Percentiles rank a stretch among this genome's conserved stretches.
These are phyloP conservation scores for Ganoderma boninense DNA, from an alignment of 1,284 basidiomycete species.

Conservation along the genomic window DNA sequence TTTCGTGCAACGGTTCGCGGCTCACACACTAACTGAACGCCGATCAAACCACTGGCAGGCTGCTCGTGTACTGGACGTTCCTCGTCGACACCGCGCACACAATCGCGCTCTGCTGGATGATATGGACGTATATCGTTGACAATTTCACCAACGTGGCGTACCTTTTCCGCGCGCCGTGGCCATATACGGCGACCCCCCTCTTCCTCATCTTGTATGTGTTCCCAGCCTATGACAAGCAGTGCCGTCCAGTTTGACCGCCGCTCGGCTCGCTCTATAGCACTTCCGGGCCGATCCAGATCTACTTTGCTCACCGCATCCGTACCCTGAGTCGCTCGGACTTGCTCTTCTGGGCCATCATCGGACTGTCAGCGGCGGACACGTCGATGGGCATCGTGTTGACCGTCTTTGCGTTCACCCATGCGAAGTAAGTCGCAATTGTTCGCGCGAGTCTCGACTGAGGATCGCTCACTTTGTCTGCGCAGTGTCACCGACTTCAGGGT, in stretches of 20 bases:
- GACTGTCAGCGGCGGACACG: conserved; percentile 38
- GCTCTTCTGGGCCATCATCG: conserved; percentile 36
- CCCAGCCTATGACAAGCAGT: background rate
- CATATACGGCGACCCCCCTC: conserved; percentile 43
- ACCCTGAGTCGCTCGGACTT: conserved; percentile 37
- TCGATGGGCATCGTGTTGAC: conserved; percentile 27
- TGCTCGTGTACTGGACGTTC: conserved; percentile 44
- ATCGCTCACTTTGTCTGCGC: background rate
- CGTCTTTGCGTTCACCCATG: conserved; percentile 29
- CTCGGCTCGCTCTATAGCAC: conserved; percentile 33
- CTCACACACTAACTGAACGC: background rate
- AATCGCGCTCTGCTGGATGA: conserved; percentile 41
- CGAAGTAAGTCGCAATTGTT: conserved; percentile 21
- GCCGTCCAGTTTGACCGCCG: background rate
- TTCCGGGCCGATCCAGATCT: conserved; percentile 45
- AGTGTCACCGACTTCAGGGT: conserved; percentile 29
- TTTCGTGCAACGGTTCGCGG: background rate
- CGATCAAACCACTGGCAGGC: conserved; percentile 23
- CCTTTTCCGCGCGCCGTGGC: conserved; percentile 41
- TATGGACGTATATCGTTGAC: conserved; percentile 43
- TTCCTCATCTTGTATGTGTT: conserved; percentile 37
- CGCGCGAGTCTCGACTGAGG: background rate
- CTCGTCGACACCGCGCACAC: conserved; percentile 45
- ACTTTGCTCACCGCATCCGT: conserved; percentile 45
- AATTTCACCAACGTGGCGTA: conserved; percentile 41